Evolutionary conservation across 2,329 filamentous ascomycete species (phyloP).

Genomic region (Cryphonectria parasitica): DNA sequence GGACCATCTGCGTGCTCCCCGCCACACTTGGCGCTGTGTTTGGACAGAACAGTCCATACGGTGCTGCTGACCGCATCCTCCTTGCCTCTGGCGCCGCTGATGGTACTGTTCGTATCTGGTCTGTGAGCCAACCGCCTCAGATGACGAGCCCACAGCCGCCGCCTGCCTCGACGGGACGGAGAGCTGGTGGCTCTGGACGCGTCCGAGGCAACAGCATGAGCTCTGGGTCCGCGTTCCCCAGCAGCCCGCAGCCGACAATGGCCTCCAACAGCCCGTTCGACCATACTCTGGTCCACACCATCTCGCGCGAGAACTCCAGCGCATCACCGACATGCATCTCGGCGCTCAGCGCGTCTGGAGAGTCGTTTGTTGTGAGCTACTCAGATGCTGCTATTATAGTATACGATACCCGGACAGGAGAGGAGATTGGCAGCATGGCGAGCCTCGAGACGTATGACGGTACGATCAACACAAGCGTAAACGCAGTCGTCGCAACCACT

Average conservation of each 20-base stretch:
- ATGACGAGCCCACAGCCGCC: conserved; percentile 76
- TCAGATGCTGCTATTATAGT: conserved; percentile 87
- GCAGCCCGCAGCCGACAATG: conserved; percentile 84
- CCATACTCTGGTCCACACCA: conserved; percentile 85
- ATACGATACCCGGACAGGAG: conserved; percentile 89
- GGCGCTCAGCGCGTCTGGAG: conserved; percentile 79
- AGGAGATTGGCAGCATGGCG: conserved; percentile 90
- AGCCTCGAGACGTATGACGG: conserved; percentile 93
- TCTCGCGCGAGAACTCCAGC: conserved; percentile 67
- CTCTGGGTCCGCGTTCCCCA: conserved; percentile 89
- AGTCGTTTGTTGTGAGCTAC: conserved; percentile 92
- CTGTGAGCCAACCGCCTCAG: conserved; percentile 87
- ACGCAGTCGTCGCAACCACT: conserved; percentile 86
- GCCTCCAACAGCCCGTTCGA: conserved; percentile 86
- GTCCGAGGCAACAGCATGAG: conserved; percentile 91
- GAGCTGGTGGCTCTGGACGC: conserved; percentile 65
- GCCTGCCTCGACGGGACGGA: conserved; percentile 57
- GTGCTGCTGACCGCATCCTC: conserved; percentile 81
- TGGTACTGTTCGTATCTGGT: conserved; percentile 91
- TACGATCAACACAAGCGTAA: conserved; percentile 78
- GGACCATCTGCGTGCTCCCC: conserved; percentile 91
- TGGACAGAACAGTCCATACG: conserved; percentile 73
- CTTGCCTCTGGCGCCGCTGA: conserved; percentile 92
- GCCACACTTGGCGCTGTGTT: conserved; percentile 81
- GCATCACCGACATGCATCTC: conserved; percentile 90